Evolutionary conservation across 1,284 basidiomycete genomes (phyloP), one percentile per base, ranked within the genome.

Genomic region (Pseudomicrostroma phylloplanum): DNA sequence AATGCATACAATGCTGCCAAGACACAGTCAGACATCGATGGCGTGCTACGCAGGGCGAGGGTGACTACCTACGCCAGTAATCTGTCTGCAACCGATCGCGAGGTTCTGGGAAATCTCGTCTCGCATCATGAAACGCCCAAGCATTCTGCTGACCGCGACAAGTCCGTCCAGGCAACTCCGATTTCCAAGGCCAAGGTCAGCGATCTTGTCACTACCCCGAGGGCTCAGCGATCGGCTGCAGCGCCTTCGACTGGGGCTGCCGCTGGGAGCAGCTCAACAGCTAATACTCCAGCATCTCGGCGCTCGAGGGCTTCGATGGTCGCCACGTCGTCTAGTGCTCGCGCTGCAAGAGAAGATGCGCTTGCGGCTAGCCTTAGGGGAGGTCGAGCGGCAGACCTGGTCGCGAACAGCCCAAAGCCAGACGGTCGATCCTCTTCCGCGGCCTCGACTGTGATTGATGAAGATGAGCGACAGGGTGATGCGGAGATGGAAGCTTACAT

Each of bases 401-500:
- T 21, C 2, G 51, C 26, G 17, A 26, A 15, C 26, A 40, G 55
- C 39, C 57, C 43, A 15, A 23, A 36, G 15, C 42, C 43, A 12
- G 51, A 46, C 30, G 46, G 57, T 58, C 43, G 57, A 23, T 39
- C 51, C 26, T 13, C 30, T 4, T 58, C 57, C 2, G 51, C 42
- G 57, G 66, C 61, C 2, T 67, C 69, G 19, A 59, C 68, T 3
- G 60, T 63, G 1, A 59, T 74, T 11, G 74, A 77, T 67, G 94
- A 98, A 66, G 96, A 98, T 69, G 92, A 97, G 80, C 65, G 88
- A 1, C 81, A 88, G 13, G 96, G 90, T 21, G 96, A 99, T 75
- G 91, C 92, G 66, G 96, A 99, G 82, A 98, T 99, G 94, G 82
- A 89, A 73, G 88, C 89, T 65, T 98, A 96, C 79, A 91, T 97